These are phyloP conservation scores for Elaeagnus macrophylla DNA, from an alignment of 306 rosid genomes.

Conservation along the genomic window DNA sequence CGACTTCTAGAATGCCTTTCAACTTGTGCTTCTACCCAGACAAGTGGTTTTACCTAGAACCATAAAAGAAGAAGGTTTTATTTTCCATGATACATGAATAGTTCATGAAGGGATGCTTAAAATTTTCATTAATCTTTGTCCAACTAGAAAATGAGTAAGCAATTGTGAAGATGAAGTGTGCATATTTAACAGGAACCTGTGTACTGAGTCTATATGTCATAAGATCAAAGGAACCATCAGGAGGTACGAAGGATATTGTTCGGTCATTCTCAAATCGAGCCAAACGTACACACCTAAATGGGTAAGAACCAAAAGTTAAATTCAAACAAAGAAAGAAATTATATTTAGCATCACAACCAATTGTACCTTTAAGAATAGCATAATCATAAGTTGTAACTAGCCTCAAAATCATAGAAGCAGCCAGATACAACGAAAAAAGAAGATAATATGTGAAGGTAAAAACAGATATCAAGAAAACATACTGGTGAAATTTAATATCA, in stretches of 20 bases:
- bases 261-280: constrained; percentile 88
- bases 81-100: not conserved
- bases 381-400: no score
- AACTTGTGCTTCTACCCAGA: constrained; percentile 88
- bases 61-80: not conserved
- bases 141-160: no score
- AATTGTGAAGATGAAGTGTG: not conserved
- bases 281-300: constrained; percentile 80
- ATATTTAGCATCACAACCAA: no score
- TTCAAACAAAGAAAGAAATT: no score
- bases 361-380: no score
- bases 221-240: constrained; percentile 82
- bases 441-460: not conserved
- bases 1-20: constrained; percentile 79
- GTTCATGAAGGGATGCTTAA: no score
- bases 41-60: constrained; percentile 62
- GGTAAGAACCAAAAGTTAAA: not conserved
- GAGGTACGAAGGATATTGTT: constrained; percentile 81
- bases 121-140: no score
- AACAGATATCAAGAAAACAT: constrained; percentile 21
- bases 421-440: not conserved
- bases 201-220: constrained; percentile 89
- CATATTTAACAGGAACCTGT: constrained; percentile 35
- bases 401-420: not conserved
- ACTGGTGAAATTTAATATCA: constrained; percentile 91